These are phyloP conservation scores for Byssoonygena ceratinophila DNA, from an alignment of 2,329 filamentous ascomycete genomes.

Conservation along the genomic window DNA sequence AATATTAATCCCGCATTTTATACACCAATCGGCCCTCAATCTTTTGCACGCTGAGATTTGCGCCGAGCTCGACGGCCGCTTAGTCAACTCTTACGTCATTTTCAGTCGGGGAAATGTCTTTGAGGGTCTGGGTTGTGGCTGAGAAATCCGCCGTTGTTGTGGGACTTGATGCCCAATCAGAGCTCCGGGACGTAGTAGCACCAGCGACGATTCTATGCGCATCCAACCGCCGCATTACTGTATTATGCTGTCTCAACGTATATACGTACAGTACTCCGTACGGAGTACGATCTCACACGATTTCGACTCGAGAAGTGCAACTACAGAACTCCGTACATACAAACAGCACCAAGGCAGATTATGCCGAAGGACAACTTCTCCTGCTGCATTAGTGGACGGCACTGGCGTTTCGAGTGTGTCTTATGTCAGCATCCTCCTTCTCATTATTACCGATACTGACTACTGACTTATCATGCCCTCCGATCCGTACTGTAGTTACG, in stretches of 20 bases:
- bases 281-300: neutral
- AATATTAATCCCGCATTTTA: too few relatives aligned
- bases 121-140: neutral
- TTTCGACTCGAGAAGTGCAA: neutral
- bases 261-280: too few relatives aligned
- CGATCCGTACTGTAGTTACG: too few relatives aligned
- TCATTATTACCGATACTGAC: too few relatives aligned
- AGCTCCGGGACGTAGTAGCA: neutral
- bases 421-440: neutral
- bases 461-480: too few relatives aligned
- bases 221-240: slow-evolving; percentile 5
- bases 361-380: neutral
- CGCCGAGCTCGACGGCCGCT: neutral
- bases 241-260: neutral
- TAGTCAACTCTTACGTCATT: slow-evolving; percentile 4
- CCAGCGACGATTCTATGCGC: slow-evolving; percentile 3
- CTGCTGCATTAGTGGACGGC: neutral
- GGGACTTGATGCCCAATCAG: neutral
- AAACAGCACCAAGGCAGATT: neutral
- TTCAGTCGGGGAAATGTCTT: neutral
- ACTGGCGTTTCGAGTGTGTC: neutral
- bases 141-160: slow-evolving; percentile 2
- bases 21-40: neutral
- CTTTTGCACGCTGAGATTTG: neutral
- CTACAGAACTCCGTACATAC: neutral